phyloP scores from a whole-genome alignment of 148 eudicot species.

The Vaccinium macrocarpon region DNA sequence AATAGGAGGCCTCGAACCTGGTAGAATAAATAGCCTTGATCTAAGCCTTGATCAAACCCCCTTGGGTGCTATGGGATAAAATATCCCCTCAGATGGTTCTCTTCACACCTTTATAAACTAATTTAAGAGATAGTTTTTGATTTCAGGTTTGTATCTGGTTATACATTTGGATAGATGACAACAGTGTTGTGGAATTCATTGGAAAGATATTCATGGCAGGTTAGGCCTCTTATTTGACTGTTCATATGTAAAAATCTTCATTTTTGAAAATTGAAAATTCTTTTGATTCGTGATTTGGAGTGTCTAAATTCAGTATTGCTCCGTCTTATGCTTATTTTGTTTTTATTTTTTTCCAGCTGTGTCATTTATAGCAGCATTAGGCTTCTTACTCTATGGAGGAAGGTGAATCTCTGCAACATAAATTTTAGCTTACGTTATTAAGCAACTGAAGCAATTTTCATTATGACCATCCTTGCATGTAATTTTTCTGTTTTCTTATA shows the following conservation, averaged over 20 bases:
- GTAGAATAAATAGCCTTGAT: constrained; percentile 3
- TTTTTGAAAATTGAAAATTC: constrained; percentile 9
- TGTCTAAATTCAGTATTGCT: neutral
- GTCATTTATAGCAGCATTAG: constrained; percentile 58
- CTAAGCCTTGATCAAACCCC: neutral
- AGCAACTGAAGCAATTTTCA: constrained; percentile 8
- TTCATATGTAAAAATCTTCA: neutral
- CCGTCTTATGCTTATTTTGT: constrained; percentile 7
- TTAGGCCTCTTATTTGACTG: constrained; percentile 22
- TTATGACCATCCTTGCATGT: neutral
- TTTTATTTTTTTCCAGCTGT: constrained; percentile 41
- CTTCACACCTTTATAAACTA: neutral
- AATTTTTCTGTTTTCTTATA: neutral
- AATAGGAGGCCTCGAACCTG: neutral
- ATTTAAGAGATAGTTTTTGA: constrained; percentile 6
- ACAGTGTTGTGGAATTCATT: constrained; percentile 42
- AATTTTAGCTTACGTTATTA: constrained; percentile 3
- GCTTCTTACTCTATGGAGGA: constrained; percentile 67
- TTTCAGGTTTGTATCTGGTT: constrained; percentile 77
- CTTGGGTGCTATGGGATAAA: neutral
- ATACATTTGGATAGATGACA: constrained; percentile 66
- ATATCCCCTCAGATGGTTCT: neutral
- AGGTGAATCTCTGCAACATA: constrained; percentile 38
- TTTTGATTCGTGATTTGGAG: neutral
- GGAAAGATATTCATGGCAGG: constrained; percentile 90